Evolutionary conservation across 768 basidiomycete genomes (phyloP).

Genomic region (Pisolithus tinctorius): DNA sequence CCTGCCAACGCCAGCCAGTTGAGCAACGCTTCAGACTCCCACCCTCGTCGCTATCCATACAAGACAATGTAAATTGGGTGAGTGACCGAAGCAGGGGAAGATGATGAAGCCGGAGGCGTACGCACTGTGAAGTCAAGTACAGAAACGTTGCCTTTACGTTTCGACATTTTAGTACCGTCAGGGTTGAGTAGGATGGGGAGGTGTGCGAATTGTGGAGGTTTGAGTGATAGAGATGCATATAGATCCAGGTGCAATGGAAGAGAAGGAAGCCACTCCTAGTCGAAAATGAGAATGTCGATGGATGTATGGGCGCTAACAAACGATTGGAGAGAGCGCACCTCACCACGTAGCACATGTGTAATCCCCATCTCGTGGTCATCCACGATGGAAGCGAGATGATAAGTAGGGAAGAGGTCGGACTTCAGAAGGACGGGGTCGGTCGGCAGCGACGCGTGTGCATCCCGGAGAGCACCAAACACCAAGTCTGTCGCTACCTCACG

Average conservation of each 20-base stretch:
- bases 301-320: not conserved
- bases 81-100: not conserved
- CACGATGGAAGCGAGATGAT: constrained; percentile 92
- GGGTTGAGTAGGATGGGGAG: constrained; percentile 85
- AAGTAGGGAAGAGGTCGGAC: constrained; percentile 89
- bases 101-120: not conserved
- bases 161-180: constrained; percentile 92
- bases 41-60: constrained; percentile 60
- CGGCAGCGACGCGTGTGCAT: constrained; percentile 69
- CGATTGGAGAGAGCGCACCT: constrained; percentile 41
- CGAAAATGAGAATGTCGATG: not conserved
- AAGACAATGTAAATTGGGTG: not conserved
- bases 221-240: constrained; percentile 69
- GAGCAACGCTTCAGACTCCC: constrained; percentile 82
- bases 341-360: constrained; percentile 91
- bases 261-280: constrained; percentile 93
- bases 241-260: constrained; percentile 87
- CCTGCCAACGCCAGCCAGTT: constrained; percentile 96
- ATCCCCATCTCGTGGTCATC: constrained; percentile 97
- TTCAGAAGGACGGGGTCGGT: constrained; percentile 93
- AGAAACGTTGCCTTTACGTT: constrained; percentile 83
- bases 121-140: constrained; percentile 82
- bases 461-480: constrained; percentile 68
- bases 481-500: constrained; percentile 54
- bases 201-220: constrained; percentile 81